Percentiles rank a stretch among this genome's conserved stretches.
Conservation (phyloP, 2,329 filamentous ascomycete species). For the Ophiostoma quercus region DNA sequence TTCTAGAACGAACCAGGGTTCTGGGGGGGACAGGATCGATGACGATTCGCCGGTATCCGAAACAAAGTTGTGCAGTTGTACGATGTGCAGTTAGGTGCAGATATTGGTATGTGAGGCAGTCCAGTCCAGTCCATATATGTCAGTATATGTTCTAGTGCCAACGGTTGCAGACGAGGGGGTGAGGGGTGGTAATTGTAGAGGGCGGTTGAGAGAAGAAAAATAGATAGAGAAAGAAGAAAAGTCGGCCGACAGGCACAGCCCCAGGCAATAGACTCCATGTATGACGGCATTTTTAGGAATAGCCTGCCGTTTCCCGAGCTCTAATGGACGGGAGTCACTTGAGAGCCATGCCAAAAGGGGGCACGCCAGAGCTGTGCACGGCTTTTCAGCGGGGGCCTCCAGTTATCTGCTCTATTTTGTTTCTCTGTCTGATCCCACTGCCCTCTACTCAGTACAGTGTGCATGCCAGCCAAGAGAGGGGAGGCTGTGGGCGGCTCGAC, state of each 20-base stretch:
- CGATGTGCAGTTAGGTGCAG: neutral
- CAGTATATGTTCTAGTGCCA: neutral
- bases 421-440: neutral
- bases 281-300: neutral
- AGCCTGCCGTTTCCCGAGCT: neutral
- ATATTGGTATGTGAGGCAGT: neutral
- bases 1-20: neutral
- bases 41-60: neutral
- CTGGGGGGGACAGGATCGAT: neutral
- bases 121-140: neutral
- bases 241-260: neutral
- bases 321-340: neutral
- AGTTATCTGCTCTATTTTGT: neutral
- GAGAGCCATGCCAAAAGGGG: neutral
- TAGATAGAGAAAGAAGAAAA: neutral
- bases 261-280: neutral
- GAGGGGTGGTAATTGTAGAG: neutral
- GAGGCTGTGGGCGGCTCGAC: neutral
- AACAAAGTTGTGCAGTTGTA: neutral
- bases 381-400: neutral
- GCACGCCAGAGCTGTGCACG: neutral
- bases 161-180: slow-evolving; percentile 13
- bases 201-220: neutral
- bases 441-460: neutral
- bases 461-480: neutral